These are phyloP conservation scores for sorghum (Sorghum bicolor) DNA, from an alignment of 176 grass and related monocot genomes.

Conservation along the genomic window DNA sequence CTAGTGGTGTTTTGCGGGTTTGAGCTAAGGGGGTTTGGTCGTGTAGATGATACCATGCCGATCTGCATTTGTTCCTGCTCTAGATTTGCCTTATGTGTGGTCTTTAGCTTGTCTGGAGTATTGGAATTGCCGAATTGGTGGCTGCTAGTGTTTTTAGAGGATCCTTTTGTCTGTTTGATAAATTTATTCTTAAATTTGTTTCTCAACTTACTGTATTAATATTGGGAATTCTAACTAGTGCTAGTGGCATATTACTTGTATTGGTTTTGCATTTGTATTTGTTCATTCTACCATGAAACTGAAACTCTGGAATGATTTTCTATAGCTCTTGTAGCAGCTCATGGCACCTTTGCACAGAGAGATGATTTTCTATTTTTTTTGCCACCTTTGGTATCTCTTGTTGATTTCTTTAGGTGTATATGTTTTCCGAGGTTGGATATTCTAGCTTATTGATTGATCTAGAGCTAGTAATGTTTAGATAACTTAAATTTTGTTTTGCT, in stretches of 20 bases:
- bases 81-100: constrained; percentile 24
- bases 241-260: background rate
- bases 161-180: background rate
- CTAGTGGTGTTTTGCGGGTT: background rate
- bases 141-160: background rate
- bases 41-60: background rate
- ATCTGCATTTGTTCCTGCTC: constrained; percentile 21
- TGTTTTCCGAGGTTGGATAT: background rate
- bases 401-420: background rate
- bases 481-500: background rate
- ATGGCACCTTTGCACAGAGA: background rate
- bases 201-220: background rate
- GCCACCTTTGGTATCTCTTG: constrained; percentile 14
- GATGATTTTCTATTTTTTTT: background rate
- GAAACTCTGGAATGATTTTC: background rate
- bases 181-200: background rate
- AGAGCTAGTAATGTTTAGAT: constrained; percentile 10
- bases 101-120: background rate
- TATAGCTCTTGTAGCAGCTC: background rate
- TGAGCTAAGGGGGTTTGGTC: background rate
- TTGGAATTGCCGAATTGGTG: background rate
- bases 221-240: background rate
- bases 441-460: constrained; percentile 11
- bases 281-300: constrained; percentile 1
- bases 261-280: constrained; percentile 1